Conservation (phyloP, 495 filamentous ascomycete species). For the Penicillium herquei region DNA sequence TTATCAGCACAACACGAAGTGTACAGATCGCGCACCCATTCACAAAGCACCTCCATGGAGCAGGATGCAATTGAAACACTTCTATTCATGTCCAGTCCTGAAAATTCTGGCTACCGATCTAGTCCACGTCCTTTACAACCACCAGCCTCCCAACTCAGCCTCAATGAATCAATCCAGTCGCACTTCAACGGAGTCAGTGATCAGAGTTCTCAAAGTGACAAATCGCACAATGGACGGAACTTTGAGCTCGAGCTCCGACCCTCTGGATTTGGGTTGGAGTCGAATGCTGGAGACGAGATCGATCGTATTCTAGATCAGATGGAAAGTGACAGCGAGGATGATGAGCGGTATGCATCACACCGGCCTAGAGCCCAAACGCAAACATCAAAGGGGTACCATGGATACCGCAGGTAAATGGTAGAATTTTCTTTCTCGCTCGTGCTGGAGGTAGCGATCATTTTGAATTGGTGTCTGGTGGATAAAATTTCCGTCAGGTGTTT, state of each 20-base stretch:
- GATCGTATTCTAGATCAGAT: constrained; percentile 54
- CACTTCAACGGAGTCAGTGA: constrained; percentile 9
- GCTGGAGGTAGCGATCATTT: background rate
- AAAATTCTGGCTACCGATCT: constrained; percentile 59
- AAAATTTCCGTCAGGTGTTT: background rate
- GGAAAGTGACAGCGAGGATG: constrained; percentile 46
- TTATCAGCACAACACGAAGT: constrained; percentile 25
- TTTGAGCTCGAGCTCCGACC: constrained; percentile 1
- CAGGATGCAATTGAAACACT: constrained; percentile 86
- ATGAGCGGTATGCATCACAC: constrained; percentile 24
- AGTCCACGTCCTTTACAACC: constrained; percentile 31
- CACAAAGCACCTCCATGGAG: constrained; percentile 69
- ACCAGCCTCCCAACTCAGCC: constrained; percentile 26
- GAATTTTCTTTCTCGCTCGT: background rate
- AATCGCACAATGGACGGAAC: constrained; percentile 11
- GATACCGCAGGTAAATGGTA: constrained; percentile 8
- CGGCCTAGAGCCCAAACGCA: constrained; percentile 9
- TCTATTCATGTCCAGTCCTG: constrained; percentile 84
- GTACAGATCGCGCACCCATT: constrained; percentile 51
- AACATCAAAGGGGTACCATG: constrained; percentile 8
- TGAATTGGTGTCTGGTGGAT: background rate
- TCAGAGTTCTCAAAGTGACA: constrained; percentile 21
- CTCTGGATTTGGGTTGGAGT: constrained; percentile 25
- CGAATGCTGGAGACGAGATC: constrained; percentile 47
- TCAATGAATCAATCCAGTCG: constrained; percentile 30